Conservation (phyloP, 371 early-diverging fungal species). For the Synchytrium microbalum region DNA sequence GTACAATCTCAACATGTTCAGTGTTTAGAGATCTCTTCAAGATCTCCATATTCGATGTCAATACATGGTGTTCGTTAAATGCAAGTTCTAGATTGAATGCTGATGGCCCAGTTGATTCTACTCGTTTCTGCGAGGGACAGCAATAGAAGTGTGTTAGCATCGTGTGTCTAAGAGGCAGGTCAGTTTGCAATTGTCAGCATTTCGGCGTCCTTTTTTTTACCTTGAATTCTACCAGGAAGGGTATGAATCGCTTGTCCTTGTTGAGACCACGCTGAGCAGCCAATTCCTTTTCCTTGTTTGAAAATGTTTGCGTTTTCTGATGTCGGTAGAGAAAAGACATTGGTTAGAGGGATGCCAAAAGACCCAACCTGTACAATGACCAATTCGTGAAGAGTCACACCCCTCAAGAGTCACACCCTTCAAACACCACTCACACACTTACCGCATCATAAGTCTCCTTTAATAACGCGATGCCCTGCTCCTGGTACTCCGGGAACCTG, state of each 20-base stretch:
- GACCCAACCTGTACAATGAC: too few relatives aligned
- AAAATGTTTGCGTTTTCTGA: constrained; percentile 47
- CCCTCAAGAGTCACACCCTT: too few relatives aligned
- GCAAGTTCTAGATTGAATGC: constrained; percentile 74
- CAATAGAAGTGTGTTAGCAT: not conserved
- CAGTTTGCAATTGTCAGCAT: not conserved
- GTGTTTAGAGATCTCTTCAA: constrained; percentile 28
- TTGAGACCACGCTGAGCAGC: constrained; percentile 65
- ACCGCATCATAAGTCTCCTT: constrained; percentile 54
- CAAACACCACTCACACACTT: too few relatives aligned
- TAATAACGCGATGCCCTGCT: constrained; percentile 60
- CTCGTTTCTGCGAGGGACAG: constrained; percentile 52
- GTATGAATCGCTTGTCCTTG: constrained; percentile 91
- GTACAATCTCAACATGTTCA: constrained; percentile 12
- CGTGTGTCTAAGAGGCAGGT: constrained; percentile 46
- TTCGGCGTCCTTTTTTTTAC: constrained; percentile 10
- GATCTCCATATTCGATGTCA: constrained; percentile 40
- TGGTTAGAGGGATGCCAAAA: too few relatives aligned
- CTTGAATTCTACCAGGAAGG: constrained; percentile 61
- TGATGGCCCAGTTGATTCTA: constrained; percentile 52
- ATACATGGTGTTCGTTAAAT: constrained; percentile 70
- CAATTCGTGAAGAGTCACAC: too few relatives aligned
- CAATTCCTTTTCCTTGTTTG: constrained; percentile 59
- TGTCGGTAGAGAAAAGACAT: constrained; percentile 16
- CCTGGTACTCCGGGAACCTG: constrained; percentile 93